phyloP scores from a whole-genome alignment of 345 rosid genomes.

The Camelina sativa region DNA sequence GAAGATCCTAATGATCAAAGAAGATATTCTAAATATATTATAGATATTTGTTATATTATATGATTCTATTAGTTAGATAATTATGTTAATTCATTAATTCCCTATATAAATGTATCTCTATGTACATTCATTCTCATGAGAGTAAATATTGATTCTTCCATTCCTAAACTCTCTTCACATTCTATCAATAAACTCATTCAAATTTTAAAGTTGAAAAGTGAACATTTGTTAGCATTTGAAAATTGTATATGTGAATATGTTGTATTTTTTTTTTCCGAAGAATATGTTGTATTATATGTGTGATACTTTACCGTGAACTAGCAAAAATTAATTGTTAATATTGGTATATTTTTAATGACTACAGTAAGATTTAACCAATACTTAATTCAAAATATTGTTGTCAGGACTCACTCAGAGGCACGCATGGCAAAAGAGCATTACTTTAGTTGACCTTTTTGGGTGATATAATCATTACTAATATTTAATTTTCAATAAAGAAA shows the following conservation, averaged over 20 bases:
- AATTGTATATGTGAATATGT: neutral
- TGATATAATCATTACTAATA: neutral
- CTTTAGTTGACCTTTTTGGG: neutral
- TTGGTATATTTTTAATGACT: neutral
- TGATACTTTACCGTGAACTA: neutral
- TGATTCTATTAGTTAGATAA: no score
- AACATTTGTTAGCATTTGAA: neutral
- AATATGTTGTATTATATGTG: neutral
- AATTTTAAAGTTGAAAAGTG: slow-evolving; percentile 5
- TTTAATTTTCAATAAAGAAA: neutral
- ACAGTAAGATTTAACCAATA: neutral
- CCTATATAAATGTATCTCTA: no score
- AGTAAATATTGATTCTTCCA: no score
- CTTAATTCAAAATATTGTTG: neutral
- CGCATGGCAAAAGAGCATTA: neutral
- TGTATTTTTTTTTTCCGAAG: no score
- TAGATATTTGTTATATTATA: no score
- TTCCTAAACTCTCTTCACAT: no score
- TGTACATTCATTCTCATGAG: no score
- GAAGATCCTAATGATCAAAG: no score
- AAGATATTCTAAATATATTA: no score
- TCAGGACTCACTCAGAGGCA: neutral
- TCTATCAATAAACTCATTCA: no score
- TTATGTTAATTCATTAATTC: no score
- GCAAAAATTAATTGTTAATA: no score